phyloP scores from a whole-genome alignment of 805 yeast species.

The Nakazawaea populi region DNA sequence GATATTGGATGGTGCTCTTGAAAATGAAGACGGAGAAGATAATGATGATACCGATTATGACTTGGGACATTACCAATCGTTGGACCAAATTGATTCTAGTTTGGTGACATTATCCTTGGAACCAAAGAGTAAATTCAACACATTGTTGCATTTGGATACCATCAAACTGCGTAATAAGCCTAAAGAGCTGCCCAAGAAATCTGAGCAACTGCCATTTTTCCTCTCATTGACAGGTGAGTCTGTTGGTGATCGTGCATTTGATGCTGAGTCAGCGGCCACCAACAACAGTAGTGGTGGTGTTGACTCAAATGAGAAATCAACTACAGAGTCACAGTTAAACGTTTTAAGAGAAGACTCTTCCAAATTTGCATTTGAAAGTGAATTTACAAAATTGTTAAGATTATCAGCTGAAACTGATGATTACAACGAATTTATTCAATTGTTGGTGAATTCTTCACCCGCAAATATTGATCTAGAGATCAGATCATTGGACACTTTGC shows the following conservation, averaged over 20 bases:
- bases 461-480: constrained; percentile 80
- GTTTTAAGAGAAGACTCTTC: constrained; percentile 23
- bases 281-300: background rate
- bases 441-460: constrained; percentile 61
- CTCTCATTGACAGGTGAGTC: constrained; percentile 56
- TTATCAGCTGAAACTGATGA: constrained; percentile 30
- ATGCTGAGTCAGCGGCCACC: constrained; percentile 28
- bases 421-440: constrained; percentile 45
- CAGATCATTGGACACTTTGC: constrained; percentile 61
- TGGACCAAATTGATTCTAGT: constrained; percentile 55
- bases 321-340: constrained; percentile 27
- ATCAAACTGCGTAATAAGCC: constrained; percentile 89
- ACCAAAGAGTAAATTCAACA: constrained; percentile 73
- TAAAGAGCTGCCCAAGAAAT: constrained; percentile 78
- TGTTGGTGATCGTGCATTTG: constrained; percentile 66
- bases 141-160: constrained; percentile 73
- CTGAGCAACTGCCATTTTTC: constrained; percentile 80
- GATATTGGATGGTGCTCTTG: constrained; percentile 74
- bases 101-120: constrained; percentile 71
- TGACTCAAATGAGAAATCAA: background rate
- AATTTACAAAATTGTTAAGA: constrained; percentile 62
- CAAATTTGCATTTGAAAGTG: constrained; percentile 57
- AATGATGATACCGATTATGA: constrained; percentile 20
- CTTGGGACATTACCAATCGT: constrained; percentile 38
- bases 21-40: constrained; percentile 28